Percentiles rank a stretch among this genome's conserved stretches.
Conservation (phyloP, 352 stramenopile species). For the Thraustotheca clavata region DNA sequence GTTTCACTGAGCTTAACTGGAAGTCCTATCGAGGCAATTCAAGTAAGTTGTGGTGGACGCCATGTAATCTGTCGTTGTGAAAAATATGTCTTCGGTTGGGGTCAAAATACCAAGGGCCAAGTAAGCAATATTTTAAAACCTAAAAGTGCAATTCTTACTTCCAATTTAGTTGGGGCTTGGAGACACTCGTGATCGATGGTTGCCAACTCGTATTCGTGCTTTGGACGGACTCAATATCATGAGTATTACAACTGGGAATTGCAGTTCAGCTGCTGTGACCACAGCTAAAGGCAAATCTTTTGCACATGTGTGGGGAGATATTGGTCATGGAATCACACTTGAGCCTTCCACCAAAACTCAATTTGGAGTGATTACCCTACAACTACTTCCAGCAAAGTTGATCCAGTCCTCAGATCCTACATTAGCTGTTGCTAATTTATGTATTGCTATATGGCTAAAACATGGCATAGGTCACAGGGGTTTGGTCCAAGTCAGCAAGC, state of each 20-base stretch:
- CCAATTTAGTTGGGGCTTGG: neutral
- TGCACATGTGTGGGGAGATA: neutral
- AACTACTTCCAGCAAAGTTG: too few species aligned
- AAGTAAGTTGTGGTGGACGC: neutral
- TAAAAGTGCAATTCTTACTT: neutral
- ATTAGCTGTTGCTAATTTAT: too few species aligned
- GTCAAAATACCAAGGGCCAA: neutral
- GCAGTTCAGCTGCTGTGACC: neutral
- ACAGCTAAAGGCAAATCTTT: neutral
- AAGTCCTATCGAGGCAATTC: neutral
- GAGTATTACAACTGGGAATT: neutral
- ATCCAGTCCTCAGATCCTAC: too few species aligned
- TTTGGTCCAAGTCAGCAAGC: too few species aligned
- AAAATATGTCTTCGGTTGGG: neutral
- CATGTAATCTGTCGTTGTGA: neutral
- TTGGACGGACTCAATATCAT: neutral
- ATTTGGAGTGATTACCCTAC: too few species aligned
- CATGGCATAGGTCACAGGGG: too few species aligned
- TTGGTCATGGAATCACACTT: neutral
- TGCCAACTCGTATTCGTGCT: neutral
- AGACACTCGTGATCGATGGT: neutral
- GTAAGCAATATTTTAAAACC: neutral
- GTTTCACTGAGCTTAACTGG: neutral
- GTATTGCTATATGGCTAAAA: too few species aligned
- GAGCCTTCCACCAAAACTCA: too few species aligned